Percentiles rank a stretch among this genome's conserved stretches.
These are phyloP conservation scores for Aspergillus quadrilineatus DNA, from an alignment of 2,329 filamentous ascomycete genomes.

Conservation along the genomic window DNA sequence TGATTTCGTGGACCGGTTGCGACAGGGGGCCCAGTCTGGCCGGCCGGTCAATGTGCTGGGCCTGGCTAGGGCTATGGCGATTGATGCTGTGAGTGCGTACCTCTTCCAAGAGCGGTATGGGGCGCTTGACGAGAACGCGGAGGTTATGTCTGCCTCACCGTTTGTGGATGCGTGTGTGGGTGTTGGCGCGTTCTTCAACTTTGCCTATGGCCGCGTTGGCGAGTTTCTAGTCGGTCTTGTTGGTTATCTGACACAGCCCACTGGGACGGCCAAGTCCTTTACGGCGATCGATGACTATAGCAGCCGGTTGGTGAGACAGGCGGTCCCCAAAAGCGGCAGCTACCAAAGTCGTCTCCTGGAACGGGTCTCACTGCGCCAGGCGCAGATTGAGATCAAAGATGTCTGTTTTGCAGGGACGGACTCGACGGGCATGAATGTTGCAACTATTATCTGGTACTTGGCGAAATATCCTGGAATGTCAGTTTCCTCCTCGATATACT, in stretches of 20 bases:
- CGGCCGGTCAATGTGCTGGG: constrained; percentile 44
- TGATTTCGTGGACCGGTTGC: constrained; percentile 23
- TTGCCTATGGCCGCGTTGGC: constrained; percentile 42
- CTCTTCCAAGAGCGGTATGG: constrained; percentile 55
- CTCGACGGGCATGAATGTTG: constrained; percentile 53
- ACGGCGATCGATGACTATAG: constrained; percentile 47
- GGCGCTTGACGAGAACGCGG: constrained; percentile 42
- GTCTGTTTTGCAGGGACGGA: constrained; percentile 57
- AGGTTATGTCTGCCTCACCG: constrained; percentile 42
- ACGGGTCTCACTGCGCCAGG: constrained; percentile 44
- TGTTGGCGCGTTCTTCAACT: constrained; percentile 56
- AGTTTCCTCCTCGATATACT: constrained; percentile 10
- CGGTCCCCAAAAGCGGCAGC: constrained; percentile 36
- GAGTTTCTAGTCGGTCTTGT: constrained; percentile 34
- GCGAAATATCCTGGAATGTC: constrained; percentile 44
- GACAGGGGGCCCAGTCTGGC: constrained; percentile 16
- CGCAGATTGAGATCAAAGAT: constrained; percentile 54
- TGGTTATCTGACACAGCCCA: constrained; percentile 36
- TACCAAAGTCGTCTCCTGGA: constrained; percentile 52
- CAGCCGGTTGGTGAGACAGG: constrained; percentile 38
- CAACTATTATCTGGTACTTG: constrained; percentile 49
- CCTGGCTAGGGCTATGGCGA: constrained; percentile 49
- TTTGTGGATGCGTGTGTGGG: constrained; percentile 58
- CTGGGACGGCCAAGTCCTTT: constrained; percentile 35
- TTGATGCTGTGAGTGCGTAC: constrained; percentile 57